Evolutionary conservation across 2,329 filamentous ascomycete species (phyloP).

Genomic region (Pseudopyricularia cyperi): DNA sequence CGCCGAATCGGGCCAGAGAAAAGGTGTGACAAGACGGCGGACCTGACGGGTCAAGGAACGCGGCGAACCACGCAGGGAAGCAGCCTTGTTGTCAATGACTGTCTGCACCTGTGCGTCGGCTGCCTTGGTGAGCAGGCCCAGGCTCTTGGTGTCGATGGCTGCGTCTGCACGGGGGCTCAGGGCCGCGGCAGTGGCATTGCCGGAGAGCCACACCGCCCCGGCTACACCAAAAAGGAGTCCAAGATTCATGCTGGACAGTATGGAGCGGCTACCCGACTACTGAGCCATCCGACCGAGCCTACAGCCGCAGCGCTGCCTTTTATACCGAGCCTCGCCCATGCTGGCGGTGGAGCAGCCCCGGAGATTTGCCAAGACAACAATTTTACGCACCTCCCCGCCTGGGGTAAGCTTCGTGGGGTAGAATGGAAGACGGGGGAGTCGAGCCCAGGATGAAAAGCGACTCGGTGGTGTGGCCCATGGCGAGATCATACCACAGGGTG

Average conservation of each 20-base stretch:
- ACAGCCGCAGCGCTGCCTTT: background rate
- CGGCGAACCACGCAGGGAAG: background rate
- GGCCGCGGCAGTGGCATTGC: background rate
- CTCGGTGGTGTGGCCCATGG: no score
- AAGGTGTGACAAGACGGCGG: background rate
- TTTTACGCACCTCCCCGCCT: background rate
- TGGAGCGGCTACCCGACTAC: background rate
- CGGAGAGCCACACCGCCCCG: background rate
- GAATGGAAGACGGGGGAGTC: background rate
- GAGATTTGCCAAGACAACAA: background rate
- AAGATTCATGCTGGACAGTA: background rate
- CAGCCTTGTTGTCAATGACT: background rate
- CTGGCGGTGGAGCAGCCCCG: background rate
- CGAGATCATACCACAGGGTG: no score
- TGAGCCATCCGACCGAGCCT: background rate
- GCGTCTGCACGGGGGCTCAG: background rate
- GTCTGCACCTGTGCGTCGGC: conserved; percentile 1
- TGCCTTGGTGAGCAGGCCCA: background rate
- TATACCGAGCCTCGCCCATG: background rate
- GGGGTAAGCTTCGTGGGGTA: background rate
- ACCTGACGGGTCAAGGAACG: background rate
- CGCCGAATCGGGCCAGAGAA: background rate
- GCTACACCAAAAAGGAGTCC: background rate
- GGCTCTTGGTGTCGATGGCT: background rate
- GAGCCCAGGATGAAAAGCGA: no score